Base-by-base conservation (phyloP, 768 basidiomycete genomes). In the Exidia glandulosa region DNA sequence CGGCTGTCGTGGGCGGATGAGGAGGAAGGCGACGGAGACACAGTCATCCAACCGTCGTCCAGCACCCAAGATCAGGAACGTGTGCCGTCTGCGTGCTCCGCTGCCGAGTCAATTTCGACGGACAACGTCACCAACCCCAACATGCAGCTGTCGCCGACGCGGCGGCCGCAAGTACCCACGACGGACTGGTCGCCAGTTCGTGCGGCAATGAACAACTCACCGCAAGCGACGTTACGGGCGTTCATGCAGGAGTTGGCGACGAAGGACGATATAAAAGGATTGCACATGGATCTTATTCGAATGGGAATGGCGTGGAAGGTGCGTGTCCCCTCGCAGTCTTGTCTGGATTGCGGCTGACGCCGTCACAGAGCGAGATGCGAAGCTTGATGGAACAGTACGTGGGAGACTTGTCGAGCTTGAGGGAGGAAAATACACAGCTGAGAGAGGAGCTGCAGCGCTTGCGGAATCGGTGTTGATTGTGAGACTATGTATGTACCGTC, bases 271-370 rank as follows among this genome's bases (percentile, higher is more conserved):
- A 81, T 89, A 78, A 78, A 80, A 68, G 86, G 85, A 2, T 72
- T 90, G 59, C 88, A 90, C 70, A 66, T 90, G 62, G 88, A 90
- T 66, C 66, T 89, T 60, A 74, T 90, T 34, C 76, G 80, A 59
- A 84, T 88, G 83, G 85, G 87, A 2, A 72, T 84, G 33, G 79
- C 78, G 29, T 87, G 84, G 86, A 81, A 81, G 63, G 63, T 64
- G 32, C 19, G 61, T 27, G 27, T 16, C 13, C 6, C 41, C 19
- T 32, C 31, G 13, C n/a, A n/a, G n/a, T n/a, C 30, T 14, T n/a
- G 27, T 59, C 13, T 37, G 33, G 32, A 9, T 41, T 23, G 34
- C n/a, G 19, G 9, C 23, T 52, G 13, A 32, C 32, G 23, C 33
- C n/a, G 14, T 29, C 5, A 29, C 25, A 64, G 70, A 75, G 70